Percentiles rank a stretch among this genome's conserved stretches.
These are phyloP conservation scores for Populus hybrid DNA, from an alignment of 441 rosid species.

Conservation along the genomic window DNA sequence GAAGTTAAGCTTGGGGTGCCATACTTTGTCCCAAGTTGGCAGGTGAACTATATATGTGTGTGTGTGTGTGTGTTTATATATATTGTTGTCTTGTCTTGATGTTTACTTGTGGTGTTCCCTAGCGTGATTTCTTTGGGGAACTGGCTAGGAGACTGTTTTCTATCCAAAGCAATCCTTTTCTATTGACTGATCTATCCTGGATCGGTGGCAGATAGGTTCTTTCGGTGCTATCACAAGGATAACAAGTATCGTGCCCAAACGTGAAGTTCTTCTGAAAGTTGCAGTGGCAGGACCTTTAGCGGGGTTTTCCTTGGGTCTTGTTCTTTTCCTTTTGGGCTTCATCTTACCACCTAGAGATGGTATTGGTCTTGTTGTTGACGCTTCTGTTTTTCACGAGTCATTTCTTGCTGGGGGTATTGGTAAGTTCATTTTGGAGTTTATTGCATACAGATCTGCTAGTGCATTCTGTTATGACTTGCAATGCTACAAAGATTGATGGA, in stretches of 20 bases:
- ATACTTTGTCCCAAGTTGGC: slow-evolving; percentile 96
- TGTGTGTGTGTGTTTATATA: neutral
- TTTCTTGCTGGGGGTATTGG: slow-evolving; percentile 82
- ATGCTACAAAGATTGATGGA: neutral
- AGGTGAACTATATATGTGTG: slow-evolving; percentile 38
- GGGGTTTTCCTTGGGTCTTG: slow-evolving; percentile 71
- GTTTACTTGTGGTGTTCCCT: neutral
- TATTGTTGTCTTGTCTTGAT: slow-evolving; percentile 13
- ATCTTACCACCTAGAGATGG: slow-evolving; percentile 84
- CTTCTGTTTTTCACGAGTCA: slow-evolving; percentile 71
- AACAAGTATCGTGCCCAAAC: slow-evolving; percentile 66
- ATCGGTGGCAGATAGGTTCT: slow-evolving; percentile 95
- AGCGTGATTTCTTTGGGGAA: neutral
- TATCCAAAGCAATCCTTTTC: neutral
- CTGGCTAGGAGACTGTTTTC: neutral
- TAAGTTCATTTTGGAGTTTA: slow-evolving; percentile 25
- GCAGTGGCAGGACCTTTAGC: slow-evolving; percentile 96
- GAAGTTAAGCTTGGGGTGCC: slow-evolving; percentile 87
- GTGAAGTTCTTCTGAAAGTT: slow-evolving; percentile 86
- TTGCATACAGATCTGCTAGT: neutral
- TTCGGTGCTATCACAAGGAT: slow-evolving; percentile 95
- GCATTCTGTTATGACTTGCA: neutral
- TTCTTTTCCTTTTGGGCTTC: slow-evolving; percentile 73
- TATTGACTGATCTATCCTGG: slow-evolving; percentile 6
- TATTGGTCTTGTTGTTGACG: slow-evolving; percentile 1